These are phyloP conservation scores for Whalleya microplaca DNA, from an alignment of 2,329 filamentous ascomycete genomes.

Conservation along the genomic window DNA sequence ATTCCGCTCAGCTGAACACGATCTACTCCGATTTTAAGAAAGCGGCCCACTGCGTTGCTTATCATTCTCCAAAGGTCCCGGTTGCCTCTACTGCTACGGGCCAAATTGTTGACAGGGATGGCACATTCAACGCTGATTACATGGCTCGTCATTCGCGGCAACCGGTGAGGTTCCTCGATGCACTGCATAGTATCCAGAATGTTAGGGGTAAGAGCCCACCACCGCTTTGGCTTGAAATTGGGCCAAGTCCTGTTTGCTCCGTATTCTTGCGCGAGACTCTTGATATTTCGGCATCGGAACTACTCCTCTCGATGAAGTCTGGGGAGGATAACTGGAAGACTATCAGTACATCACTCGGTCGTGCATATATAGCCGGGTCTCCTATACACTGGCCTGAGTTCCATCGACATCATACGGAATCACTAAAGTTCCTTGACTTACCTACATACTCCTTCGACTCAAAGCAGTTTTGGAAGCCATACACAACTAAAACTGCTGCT, in stretches of 20 bases:
- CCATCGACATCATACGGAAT: constrained; percentile 53
- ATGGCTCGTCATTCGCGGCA: constrained; percentile 22
- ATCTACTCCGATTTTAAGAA: constrained; percentile 62
- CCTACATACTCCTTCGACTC: constrained; percentile 74
- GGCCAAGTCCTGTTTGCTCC: constrained; percentile 67
- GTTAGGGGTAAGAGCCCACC: constrained; percentile 54
- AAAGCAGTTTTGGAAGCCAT: constrained; percentile 71
- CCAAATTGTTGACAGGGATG: constrained; percentile 25
- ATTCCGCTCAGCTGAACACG: constrained; percentile 56
- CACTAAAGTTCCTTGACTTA: constrained; percentile 58
- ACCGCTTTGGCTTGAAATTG: constrained; percentile 68
- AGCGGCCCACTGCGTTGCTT: constrained; percentile 44
- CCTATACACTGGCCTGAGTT: constrained; percentile 73
- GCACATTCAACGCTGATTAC: constrained; percentile 20
- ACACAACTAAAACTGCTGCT: constrained; percentile 34
- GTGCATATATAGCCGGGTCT: constrained; percentile 63
- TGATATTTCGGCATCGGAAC: constrained; percentile 40
- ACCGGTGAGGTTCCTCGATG: constrained; percentile 57
- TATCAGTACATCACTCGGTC: constrained; percentile 51
- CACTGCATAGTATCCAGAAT: constrained; percentile 53
- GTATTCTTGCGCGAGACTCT: constrained; percentile 62
- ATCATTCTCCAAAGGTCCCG: constrained; percentile 54
- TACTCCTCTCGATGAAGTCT: constrained; percentile 57
- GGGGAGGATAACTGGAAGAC: constrained; percentile 62
- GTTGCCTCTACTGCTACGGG: constrained; percentile 32